Conservation (phyloP, 2,329 filamentous ascomycete species). For the Albifimbria verrucaria region DNA sequence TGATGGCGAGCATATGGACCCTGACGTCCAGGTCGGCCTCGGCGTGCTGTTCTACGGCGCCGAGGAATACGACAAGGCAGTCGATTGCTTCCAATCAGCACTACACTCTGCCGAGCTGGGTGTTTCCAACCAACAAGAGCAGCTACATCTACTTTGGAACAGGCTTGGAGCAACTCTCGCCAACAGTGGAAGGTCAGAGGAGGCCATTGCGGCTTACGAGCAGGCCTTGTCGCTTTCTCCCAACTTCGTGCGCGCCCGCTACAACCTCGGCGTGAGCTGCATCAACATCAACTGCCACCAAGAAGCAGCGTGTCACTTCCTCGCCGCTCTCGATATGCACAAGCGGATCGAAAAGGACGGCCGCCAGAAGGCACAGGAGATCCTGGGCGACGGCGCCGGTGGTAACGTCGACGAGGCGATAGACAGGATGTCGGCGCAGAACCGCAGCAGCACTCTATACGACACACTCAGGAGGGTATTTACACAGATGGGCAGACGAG, state of each 20-base stretch:
- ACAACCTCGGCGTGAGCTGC: conserved; percentile 94
- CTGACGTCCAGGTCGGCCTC: conserved; percentile 94
- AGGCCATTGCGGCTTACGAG: conserved; percentile 95
- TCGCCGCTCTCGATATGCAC: conserved; percentile 93
- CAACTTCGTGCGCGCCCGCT: conserved; percentile 95
- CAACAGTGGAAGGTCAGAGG: conserved; percentile 89
- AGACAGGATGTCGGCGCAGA: conserved; percentile 87
- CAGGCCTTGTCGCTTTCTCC: conserved; percentile 85
- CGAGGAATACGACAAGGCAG: conserved; percentile 97
- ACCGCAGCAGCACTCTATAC: conserved; percentile 94
- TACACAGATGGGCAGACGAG: conserved; percentile 86
- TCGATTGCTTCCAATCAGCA: conserved; percentile 95
- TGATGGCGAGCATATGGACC: conserved; percentile 92
- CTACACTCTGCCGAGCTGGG: conserved; percentile 83
- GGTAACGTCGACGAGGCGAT: conserved; percentile 63
- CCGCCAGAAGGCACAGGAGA: conserved; percentile 76
- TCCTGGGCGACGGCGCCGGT: conserved; percentile 57
- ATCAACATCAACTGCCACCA: conserved; percentile 97
- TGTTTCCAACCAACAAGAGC: conserved; percentile 75
- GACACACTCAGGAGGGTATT: conserved; percentile 95
- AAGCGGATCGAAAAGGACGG: conserved; percentile 86
- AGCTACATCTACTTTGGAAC: conserved; percentile 96
- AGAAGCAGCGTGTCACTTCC: conserved; percentile 87
- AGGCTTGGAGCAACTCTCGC: conserved; percentile 91
- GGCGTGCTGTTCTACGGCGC: conserved; percentile 97